phyloP scores from a whole-genome alignment of 805 yeast genomes.

The Metschnikowia picachoensis region DNA sequence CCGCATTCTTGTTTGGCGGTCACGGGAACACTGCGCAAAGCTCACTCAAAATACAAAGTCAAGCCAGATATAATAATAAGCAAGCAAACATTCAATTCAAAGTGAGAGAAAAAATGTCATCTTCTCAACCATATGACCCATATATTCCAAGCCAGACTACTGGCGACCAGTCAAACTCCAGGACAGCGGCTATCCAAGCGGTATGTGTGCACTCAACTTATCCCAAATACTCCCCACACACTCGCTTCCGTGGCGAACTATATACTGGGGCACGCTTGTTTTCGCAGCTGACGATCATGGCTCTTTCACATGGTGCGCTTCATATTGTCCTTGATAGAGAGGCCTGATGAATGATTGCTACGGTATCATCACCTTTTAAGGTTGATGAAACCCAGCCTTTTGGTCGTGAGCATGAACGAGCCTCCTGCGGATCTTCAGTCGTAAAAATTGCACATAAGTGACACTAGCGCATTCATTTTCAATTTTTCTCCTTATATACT shows the following conservation, averaged over 20 bases:
- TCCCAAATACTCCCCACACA: not conserved
- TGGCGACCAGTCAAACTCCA: constrained; percentile 49
- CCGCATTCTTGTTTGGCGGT: not conserved
- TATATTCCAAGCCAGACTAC: constrained; percentile 63
- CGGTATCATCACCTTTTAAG: too few relatives aligned
- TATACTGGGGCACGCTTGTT: not conserved
- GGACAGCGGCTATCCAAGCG: constrained; percentile 81
- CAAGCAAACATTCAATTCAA: not conserved
- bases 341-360: too few relatives aligned
- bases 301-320: too few relatives aligned
- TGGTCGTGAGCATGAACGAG: too few relatives aligned
- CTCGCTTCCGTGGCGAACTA: not conserved
- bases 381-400: too few relatives aligned
- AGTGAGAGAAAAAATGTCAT: constrained; percentile 47
- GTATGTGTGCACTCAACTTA: constrained; percentile 38
- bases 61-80: too few relatives aligned
- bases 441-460: too few relatives aligned
- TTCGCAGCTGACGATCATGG: too few relatives aligned
- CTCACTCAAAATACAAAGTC: constrained; percentile 7
- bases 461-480: too few relatives aligned
- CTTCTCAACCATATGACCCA: constrained; percentile 83
- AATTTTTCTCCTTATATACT: constrained; percentile 18
- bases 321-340: too few relatives aligned
- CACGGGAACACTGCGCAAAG: constrained; percentile 11
- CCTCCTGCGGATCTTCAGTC: too few relatives aligned